Conservation (phyloP, 495 filamentous ascomycete species). For the Xylaria castorea region DNA sequence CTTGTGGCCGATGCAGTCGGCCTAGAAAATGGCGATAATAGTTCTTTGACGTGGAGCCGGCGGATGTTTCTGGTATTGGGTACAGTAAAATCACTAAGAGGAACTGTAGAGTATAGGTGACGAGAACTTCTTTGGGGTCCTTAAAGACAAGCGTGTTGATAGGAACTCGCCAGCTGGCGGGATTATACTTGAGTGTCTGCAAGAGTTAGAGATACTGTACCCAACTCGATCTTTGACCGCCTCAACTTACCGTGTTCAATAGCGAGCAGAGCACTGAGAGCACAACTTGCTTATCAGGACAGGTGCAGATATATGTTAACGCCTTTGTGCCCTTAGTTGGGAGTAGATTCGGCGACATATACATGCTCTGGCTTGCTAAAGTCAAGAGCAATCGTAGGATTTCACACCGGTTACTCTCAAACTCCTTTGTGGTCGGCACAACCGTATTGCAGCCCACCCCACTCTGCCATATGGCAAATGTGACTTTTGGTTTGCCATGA, state of each 20-base stretch:
- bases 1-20: constrained; percentile 87
- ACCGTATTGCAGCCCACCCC: constrained; percentile 94
- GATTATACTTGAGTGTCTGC: constrained; percentile 95
- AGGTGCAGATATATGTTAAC: constrained; percentile 86
- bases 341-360: constrained; percentile 81
- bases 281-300: constrained; percentile 88
- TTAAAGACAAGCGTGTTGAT: constrained; percentile 95
- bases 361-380: constrained; percentile 89
- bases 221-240: neutral
- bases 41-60: constrained; percentile 72
- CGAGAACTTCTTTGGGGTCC: constrained; percentile 88
- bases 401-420: constrained; percentile 91
- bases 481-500: constrained; percentile 78
- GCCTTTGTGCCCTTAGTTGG: constrained; percentile 86
- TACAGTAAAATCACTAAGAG: constrained; percentile 89
- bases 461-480: constrained; percentile 96
- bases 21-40: constrained; percentile 92
- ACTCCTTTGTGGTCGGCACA: constrained; percentile 85
- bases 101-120: constrained; percentile 90
- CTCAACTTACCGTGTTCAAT: constrained; percentile 83
- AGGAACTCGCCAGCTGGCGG: constrained; percentile 90
- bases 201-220: constrained; percentile 33
- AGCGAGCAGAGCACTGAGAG: constrained; percentile 89
- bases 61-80: constrained; percentile 81
- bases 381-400: constrained; percentile 86